Conservation (phyloP, 352 stramenopile genomes). For the Lagenidium giganteum region DNA sequence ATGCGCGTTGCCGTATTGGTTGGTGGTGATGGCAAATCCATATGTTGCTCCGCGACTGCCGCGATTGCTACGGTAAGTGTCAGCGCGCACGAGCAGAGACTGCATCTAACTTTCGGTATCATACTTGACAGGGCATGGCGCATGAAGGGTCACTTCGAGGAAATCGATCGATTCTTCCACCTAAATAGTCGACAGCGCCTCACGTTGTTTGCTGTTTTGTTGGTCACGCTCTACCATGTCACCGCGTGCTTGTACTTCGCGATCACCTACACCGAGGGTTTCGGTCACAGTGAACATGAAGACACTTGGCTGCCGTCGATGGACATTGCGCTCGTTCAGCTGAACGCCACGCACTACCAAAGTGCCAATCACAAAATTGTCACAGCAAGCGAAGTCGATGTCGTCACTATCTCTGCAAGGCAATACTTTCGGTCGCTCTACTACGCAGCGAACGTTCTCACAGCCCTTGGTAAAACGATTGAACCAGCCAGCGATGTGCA, state of each 20-base stretch:
- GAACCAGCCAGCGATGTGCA: conserved; percentile 31
- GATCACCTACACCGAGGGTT: conserved; percentile 31
- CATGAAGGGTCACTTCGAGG: conserved; percentile 18
- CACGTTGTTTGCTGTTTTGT: conserved; percentile 26
- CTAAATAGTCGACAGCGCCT: conserved; percentile 32
- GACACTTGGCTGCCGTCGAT: conserved; percentile 27
- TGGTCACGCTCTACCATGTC: conserved; percentile 52
- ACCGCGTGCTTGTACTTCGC: conserved; percentile 38
- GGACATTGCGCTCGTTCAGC: conserved; percentile 13
- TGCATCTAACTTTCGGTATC: neutral
- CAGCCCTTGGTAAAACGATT: conserved; percentile 27
- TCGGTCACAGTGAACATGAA: conserved; percentile 15
- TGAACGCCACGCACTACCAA: conserved; percentile 17
- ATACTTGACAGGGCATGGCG: conserved; percentile 15
- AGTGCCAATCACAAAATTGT: neutral
- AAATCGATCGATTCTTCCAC: conserved; percentile 34
- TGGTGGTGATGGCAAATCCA: conserved; percentile 18
- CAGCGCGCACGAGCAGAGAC: no score
- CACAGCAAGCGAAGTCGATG: conserved; percentile 5
- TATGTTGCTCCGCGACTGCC: conserved; percentile 25
- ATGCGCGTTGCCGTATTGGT: conserved; percentile 39
- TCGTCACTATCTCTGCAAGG: conserved; percentile 14
- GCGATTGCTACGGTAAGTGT: conserved; percentile 25
- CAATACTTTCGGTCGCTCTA: conserved; percentile 32
- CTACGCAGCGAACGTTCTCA: conserved; percentile 28